Conservation (phyloP, 73 alveolate genomes). For the Diophrys sp. region DNA sequence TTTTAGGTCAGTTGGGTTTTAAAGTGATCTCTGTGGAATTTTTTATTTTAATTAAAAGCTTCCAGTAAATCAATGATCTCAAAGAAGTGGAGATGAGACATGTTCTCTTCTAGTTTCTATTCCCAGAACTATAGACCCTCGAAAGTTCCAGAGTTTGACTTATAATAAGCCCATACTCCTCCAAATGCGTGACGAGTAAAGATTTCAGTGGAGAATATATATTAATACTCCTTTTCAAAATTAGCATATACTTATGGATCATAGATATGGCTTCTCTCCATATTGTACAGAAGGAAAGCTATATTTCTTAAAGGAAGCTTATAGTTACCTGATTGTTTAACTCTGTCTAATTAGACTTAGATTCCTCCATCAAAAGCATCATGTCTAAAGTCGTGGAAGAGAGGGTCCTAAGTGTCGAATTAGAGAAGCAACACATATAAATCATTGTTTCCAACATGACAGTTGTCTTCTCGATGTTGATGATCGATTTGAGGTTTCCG, state of each 20-base stretch:
- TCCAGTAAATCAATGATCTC: conserved; percentile 27
- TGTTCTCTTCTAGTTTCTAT: conserved; percentile 1
- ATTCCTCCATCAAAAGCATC: conserved; percentile 25
- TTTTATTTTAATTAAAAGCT: conserved; percentile 18
- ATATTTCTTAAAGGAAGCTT: conserved; percentile 31
- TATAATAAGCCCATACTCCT: conserved; percentile 28
- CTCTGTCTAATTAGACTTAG: not conserved
- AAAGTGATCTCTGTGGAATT: conserved; percentile 2
- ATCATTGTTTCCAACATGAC: no score
- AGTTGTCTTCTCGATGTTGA: no score
- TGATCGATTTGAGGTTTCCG: no score
- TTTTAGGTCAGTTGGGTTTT: conserved; percentile 3
- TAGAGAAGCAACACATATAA: no score
- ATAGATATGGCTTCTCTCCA: conserved; percentile 15
- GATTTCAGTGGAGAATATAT: not conserved
- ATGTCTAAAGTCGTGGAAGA: conserved; percentile 6
- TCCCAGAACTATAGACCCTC: conserved; percentile 43
- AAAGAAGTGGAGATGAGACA: not conserved
- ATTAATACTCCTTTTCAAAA: conserved; percentile 11
- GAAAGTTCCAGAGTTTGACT: conserved; percentile 1
- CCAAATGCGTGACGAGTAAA: conserved; percentile 41
- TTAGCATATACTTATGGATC: conserved; percentile 11
- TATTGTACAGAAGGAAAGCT: conserved; percentile 44
- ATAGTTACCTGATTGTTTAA: conserved; percentile 19
- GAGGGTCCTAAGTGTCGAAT: conserved; percentile 44